These are phyloP conservation scores for Yamadazyma sp. DNA, from an alignment of 805 yeast species.

Conservation along the genomic window DNA sequence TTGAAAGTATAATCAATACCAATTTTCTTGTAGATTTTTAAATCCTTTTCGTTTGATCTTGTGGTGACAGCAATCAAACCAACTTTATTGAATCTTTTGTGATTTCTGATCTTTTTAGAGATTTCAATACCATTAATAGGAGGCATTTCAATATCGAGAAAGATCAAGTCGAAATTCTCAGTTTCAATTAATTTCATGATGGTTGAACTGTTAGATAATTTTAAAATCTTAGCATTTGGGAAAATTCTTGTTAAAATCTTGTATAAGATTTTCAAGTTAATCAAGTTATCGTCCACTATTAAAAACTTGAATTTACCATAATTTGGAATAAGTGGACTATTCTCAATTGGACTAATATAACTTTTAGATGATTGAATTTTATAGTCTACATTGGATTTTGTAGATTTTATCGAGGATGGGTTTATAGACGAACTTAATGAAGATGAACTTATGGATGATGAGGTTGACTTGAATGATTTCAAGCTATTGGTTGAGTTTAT, in stretches of 20 bases:
- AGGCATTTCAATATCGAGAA: slow-evolving; percentile 48
- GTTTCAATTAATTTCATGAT: slow-evolving; percentile 19
- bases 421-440: slow-evolving; percentile 8
- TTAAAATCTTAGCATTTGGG: slow-evolving; percentile 28
- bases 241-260: slow-evolving; percentile 30
- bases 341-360: slow-evolving; percentile 12
- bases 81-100: slow-evolving; percentile 15
- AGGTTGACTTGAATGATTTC: slow-evolving; percentile 4
- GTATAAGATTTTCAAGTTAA: slow-evolving; percentile 35
- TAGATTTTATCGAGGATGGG: not conserved
- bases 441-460: not conserved
- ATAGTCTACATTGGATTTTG: slow-evolving; percentile 7
- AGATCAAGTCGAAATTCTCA: slow-evolving; percentile 27
- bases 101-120: slow-evolving; percentile 19
- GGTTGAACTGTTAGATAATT: slow-evolving; percentile 27
- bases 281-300: slow-evolving; percentile 41
- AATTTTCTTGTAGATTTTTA: slow-evolving; percentile 25
- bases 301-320: slow-evolving; percentile 18
- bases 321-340: slow-evolving; percentile 17
- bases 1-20: slow-evolving; percentile 42
- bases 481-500: slow-evolving; percentile 8
- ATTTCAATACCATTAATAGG: slow-evolving; percentile 37
- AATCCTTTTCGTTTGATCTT: slow-evolving; percentile 23
- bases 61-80: slow-evolving; percentile 44
- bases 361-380: slow-evolving; percentile 9